Base-by-base conservation (phyloP, 352 stramenopile genomes). In the Thalassiosira hispida region DNA sequence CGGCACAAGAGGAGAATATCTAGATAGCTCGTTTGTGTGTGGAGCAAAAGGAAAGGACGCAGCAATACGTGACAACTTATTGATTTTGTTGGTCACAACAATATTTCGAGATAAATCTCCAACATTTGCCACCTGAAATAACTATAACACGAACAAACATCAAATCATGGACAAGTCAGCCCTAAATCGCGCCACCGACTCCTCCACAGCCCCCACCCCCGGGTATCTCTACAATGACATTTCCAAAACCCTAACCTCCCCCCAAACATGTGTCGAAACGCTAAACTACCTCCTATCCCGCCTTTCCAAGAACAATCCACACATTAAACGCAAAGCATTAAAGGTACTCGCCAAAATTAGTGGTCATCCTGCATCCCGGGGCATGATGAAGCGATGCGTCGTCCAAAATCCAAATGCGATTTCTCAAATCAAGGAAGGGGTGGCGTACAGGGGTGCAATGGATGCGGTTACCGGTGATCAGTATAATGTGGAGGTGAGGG, bases 211-310 rank as follows among this genome's bases (percentile, higher is more conserved):
- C 70, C 96, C 96, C 9, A 98, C 96, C 44, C 96, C 96, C 9
- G 96, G 96, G 25, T 98, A 98, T 84, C 91, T 98, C 78, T 98
- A 98, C 84, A 92, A 96, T 46, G 96, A 98, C 89, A 98, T 98
- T 80, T 93, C 94, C 64, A 94, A 94, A 84, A 97, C 90, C 35
- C 67, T 83, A 9, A 74, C 79, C 9, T 84, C 86, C 40, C 87
- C 86, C 16, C 56, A 77, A 44, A 66, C 68, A 1, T 88, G 74
- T 57, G 20, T 35, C 1, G 85, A 92, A 53, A 86, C 91, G 38
- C 66, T 80, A 0, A 71, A 68, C 27, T 98, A 95, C 79, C 89
- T 98, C 49, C 94, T 96, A 52, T 91, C 88, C 35, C 94, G 96
- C 66, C 91, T 63, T 8, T 38, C 31, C 31, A 38, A 38, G n/a